Percentiles rank a stretch among this genome's conserved stretches.
Conservation (phyloP, 345 rosid species). For the Fremontodendron californicum region DNA sequence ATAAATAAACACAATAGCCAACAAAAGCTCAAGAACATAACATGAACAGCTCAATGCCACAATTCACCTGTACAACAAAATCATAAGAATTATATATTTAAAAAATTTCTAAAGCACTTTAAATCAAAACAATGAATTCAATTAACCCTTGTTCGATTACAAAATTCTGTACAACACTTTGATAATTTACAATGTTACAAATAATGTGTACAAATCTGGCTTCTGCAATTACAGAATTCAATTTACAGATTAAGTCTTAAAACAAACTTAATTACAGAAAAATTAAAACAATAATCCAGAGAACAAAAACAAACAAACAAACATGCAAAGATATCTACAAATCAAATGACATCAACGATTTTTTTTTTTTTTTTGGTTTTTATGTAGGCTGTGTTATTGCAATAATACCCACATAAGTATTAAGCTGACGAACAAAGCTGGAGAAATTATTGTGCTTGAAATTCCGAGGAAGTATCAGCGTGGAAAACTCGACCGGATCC, state of each 20-base stretch:
- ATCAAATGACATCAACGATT: not conserved
- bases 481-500: slow-evolving; percentile 83
- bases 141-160: slow-evolving; percentile 1
- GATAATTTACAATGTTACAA: slow-evolving; percentile 8
- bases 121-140: not conserved
- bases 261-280: not conserved
- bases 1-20: not conserved
- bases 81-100: not conserved
- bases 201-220: not conserved
- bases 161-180: slow-evolving; percentile 11
- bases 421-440: slow-evolving; percentile 94
- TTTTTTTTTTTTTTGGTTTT: not conserved
- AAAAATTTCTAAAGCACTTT: not conserved
- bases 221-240: not conserved
- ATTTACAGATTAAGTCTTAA: slow-evolving; percentile 5
- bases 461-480: slow-evolving; percentile 67
- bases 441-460: slow-evolving; percentile 99
- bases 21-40: not conserved
- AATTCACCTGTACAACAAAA: not conserved
- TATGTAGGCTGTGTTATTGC: slow-evolving; percentile 25
- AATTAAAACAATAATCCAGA: not conserved
- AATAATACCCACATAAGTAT: slow-evolving; percentile 85
- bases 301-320: slow-evolving; percentile 10
- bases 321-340: slow-evolving; percentile 7
- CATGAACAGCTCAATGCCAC: slow-evolving; percentile 1